Base-by-base conservation (phyloP, 495 filamentous ascomycete genomes). In the Xylaria palmicola region DNA sequence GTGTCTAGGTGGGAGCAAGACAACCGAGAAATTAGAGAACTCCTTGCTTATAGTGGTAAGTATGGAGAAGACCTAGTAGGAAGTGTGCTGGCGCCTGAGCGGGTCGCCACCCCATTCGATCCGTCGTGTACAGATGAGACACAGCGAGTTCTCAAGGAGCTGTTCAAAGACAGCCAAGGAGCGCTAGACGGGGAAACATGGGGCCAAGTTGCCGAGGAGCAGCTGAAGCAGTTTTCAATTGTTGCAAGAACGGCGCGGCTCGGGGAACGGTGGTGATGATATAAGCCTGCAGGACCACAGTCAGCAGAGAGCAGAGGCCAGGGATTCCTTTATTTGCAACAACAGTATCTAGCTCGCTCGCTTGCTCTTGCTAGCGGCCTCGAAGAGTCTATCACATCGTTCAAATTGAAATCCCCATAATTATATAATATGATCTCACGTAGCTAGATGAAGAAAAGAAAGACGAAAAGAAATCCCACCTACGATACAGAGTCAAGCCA, bases 11-110 rank as follows among this genome's bases (percentile, higher is more conserved):
- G 75, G 75, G 63, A 66, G 56, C 57, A 75, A 41, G 77, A 79
- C 36, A 64, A 68, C 15, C 53, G 67, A 44, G 62, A 72, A 1
- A 67, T 72, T 49, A 67, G 64, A 20, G 66, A 71, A 37, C 41
- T 79, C 56, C 62, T 79, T 17, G 47, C 62, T 13, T 74, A 59
- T 27, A 71, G 75, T 12, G 64, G 59, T 43, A 45, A 66, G 44
- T 65, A 75, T 49, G 75, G 72, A 22, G 69, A 74, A 64, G 68
- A 48, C 17, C 60, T 75, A n/a, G 65, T 71, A 10, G 74, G 77
- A 45, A 50, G 62, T 1, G 67, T 68, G 44, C 62, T 79, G 12
- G 65, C 43, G 20, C 69, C 75, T 1, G 39, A 26, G 1, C 9
- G 52, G 8, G 53, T 61, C 6, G 50, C 52, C 8, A 47, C 26